Evolutionary conservation across 306 rosid genomes (phyloP).

Genomic region (Canavalia ensiformis): DNA sequence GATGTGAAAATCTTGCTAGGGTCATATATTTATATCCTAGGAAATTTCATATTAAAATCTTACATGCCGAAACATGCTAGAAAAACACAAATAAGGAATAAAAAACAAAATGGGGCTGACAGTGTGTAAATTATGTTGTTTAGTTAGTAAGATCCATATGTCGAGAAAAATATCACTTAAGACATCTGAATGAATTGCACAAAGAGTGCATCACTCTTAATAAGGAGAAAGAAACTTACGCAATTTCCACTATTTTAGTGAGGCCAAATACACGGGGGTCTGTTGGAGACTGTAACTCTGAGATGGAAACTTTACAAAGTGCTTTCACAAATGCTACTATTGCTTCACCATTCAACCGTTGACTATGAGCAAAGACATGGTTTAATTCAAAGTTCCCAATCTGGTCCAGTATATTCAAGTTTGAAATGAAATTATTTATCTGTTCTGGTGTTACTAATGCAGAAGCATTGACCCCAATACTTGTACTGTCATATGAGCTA

Average conservation of each 20-base stretch:
- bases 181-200: slow-evolving; percentile 33
- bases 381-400: slow-evolving; percentile 97
- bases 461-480: slow-evolving; percentile 73
- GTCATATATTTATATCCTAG: slow-evolving; percentile 3
- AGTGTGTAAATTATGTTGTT: neutral
- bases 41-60: slow-evolving; percentile 16
- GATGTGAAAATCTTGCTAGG: slow-evolving; percentile 3
- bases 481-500: slow-evolving; percentile 95
- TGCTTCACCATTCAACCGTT: slow-evolving; percentile 97
- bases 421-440: slow-evolving; percentile 84
- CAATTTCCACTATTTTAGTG: slow-evolving; percentile 95
- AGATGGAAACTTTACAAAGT: slow-evolving; percentile 90
- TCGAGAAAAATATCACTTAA: slow-evolving; percentile 4
- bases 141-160: slow-evolving; percentile 25
- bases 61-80: neutral
- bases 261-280: slow-evolving; percentile 99
- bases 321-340: slow-evolving; percentile 98
- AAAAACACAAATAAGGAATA: neutral
- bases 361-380: slow-evolving; percentile 98
- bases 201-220: slow-evolving; percentile 20
- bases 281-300: slow-evolving; percentile 98
- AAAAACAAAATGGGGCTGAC: neutral
- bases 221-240: slow-evolving; percentile 70
- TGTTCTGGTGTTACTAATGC: slow-evolving; percentile 92
- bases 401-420: slow-evolving; percentile 95